phyloP scores from a whole-genome alignment of 179 eudicot genomes.

The Sideroxylon spinosum region DNA sequence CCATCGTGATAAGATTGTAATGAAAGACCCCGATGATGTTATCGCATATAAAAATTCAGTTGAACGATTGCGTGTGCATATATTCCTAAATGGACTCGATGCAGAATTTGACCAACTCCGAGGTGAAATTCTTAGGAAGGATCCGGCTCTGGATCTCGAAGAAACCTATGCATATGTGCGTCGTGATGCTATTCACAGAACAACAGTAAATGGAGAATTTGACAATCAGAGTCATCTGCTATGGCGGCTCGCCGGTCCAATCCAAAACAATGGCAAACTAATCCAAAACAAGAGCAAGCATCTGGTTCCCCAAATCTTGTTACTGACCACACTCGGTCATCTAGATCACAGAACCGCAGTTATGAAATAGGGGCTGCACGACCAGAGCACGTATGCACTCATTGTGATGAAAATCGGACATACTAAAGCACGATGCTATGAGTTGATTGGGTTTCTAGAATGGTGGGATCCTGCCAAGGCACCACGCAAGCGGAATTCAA shows the following conservation, averaged over 20 bases:
- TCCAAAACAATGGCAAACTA: background rate
- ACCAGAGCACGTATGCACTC: background rate
- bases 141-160: background rate
- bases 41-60: background rate
- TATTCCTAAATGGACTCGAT: background rate
- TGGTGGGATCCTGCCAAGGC: constrained; percentile 4
- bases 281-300: background rate
- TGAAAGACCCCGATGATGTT: constrained; percentile 1
- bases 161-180: background rate
- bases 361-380: background rate
- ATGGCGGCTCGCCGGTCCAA: background rate
- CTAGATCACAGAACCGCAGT: background rate
- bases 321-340: background rate
- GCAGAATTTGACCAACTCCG: background rate
- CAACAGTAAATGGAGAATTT: background rate
- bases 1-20: background rate
- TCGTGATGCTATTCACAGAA: background rate
- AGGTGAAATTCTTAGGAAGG: constrained; percentile 6
- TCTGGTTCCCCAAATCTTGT: background rate
- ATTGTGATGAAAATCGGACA: background rate
- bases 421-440: background rate
- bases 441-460: background rate
- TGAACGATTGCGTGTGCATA: background rate
- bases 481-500: background rate
- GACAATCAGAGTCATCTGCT: background rate